These are phyloP conservation scores for Penicillium italicum DNA, from an alignment of 2,329 filamentous ascomycete species.

Conservation along the genomic window DNA sequence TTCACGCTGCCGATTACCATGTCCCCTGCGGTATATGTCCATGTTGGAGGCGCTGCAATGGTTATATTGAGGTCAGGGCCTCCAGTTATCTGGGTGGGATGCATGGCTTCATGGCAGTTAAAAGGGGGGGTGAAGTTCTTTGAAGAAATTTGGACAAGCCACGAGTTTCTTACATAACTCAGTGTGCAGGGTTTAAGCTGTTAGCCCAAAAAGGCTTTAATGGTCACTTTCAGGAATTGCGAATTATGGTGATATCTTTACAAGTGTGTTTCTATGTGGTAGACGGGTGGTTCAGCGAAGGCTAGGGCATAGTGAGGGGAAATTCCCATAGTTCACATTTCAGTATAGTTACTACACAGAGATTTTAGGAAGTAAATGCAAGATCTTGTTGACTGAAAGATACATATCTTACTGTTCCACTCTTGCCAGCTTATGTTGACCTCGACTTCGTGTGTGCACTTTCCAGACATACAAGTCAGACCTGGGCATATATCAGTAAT, in stretches of 20 bases:
- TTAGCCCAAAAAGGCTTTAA: too few relatives aligned
- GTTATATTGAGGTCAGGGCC: constrained; percentile 2
- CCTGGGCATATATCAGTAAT: neutral
- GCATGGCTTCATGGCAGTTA: neutral
- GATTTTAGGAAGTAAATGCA: neutral
- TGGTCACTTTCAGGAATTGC: too few relatives aligned
- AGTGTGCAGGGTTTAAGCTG: neutral
- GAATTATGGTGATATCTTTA: neutral
- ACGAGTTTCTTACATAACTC: neutral
- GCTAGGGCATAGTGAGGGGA: neutral
- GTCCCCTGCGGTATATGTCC: constrained; percentile 15
- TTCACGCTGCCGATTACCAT: constrained; percentile 18
- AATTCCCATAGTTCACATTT: too few relatives aligned
- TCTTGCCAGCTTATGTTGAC: neutral
- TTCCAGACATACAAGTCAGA: neutral
- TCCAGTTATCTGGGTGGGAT: neutral
- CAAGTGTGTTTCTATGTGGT: neutral
- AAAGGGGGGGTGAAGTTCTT: neutral
- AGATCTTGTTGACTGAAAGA: neutral
- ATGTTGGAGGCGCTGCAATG: constrained; percentile 13
- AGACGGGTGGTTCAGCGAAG: neutral
- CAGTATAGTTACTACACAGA: neutral
- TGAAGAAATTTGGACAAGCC: neutral
- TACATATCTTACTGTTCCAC: neutral
- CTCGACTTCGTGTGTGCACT: neutral